Percentiles rank a stretch among this genome's conserved stretches.
Evolutionary conservation across 2,329 filamentous ascomycete species (phyloP).

Genomic region (Trichoderma sp.): DNA sequence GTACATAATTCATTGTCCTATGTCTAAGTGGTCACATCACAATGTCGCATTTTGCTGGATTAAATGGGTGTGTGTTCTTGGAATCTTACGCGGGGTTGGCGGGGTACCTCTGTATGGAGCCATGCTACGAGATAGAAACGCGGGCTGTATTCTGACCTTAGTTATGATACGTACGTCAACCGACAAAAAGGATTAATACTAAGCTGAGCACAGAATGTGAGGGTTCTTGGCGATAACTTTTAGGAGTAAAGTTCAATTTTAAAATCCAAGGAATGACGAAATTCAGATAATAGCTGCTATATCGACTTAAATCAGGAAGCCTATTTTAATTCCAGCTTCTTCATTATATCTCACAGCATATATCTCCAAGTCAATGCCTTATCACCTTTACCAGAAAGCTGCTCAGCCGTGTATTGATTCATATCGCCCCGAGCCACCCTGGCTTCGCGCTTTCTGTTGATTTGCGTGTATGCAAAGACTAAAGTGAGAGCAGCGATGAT

Average conservation of each 20-base stretch:
- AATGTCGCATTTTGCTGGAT: no score
- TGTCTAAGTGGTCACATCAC: no score
- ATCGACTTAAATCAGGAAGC: not conserved
- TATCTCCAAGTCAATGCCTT: conserved; percentile 1
- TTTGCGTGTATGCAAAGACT: conserved; percentile 32
- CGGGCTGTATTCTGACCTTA: not conserved
- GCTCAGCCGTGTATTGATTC: not conserved
- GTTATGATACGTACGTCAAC: not conserved
- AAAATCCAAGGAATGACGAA: not conserved
- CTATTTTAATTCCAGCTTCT: not conserved
- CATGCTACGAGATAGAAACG: not conserved
- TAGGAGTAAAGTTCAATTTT: not conserved
- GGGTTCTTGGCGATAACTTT: not conserved
- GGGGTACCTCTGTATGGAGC: not conserved
- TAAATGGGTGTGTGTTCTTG: no score
- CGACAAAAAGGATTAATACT: not conserved
- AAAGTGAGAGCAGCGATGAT: conserved; percentile 46
- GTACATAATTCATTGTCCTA: no score
- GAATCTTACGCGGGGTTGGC: not conserved
- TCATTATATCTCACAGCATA: not conserved
- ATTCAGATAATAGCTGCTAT: not conserved
- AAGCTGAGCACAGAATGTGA: not conserved
- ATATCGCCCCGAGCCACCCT: not conserved
- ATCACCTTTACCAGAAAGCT: not conserved
- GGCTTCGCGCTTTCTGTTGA: not conserved